phyloP scores from a whole-genome alignment of 495 filamentous ascomycete genomes.

The Bacidia rubella region DNA sequence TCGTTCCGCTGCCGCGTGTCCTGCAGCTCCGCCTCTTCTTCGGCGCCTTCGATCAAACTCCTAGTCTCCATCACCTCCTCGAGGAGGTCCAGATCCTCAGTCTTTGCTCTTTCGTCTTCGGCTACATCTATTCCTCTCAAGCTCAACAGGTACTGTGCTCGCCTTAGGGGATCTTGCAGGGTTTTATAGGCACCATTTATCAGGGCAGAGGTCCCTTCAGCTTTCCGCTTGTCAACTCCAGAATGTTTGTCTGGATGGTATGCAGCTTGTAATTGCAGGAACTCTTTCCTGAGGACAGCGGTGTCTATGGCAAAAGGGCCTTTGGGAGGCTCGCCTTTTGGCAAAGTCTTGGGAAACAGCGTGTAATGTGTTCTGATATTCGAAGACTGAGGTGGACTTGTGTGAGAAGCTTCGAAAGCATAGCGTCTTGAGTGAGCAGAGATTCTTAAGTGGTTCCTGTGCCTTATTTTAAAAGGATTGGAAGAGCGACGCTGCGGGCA shows the following conservation, averaged over 20 bases:
- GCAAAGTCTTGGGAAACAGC: constrained; percentile 73
- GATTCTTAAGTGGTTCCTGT: not conserved
- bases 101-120: constrained; percentile 39
- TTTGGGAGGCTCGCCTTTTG: constrained; percentile 63
- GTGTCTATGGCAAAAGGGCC: constrained; percentile 63
- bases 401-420: not conserved
- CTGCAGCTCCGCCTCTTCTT: constrained; percentile 48
- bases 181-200: constrained; percentile 88
- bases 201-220: constrained; percentile 56
- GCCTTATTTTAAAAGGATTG: not conserved
- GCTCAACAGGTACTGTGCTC: constrained; percentile 67
- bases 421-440: not conserved
- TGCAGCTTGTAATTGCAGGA: constrained; percentile 63
- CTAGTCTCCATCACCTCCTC: constrained; percentile 79
- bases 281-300: constrained; percentile 59
- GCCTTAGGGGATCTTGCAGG: constrained; percentile 55
- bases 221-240: constrained; percentile 40
- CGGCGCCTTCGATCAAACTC: constrained; percentile 70
- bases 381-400: not conserved
- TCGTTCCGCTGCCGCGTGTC: constrained; percentile 53
- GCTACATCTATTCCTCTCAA: constrained; percentile 63
- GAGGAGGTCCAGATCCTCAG: constrained; percentile 56
- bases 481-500: constrained; percentile 1
- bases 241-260: constrained; percentile 75
- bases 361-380: constrained; percentile 50